phyloP scores from a whole-genome alignment of 148 eudicot species.

The Linanthus parryae region DNA sequence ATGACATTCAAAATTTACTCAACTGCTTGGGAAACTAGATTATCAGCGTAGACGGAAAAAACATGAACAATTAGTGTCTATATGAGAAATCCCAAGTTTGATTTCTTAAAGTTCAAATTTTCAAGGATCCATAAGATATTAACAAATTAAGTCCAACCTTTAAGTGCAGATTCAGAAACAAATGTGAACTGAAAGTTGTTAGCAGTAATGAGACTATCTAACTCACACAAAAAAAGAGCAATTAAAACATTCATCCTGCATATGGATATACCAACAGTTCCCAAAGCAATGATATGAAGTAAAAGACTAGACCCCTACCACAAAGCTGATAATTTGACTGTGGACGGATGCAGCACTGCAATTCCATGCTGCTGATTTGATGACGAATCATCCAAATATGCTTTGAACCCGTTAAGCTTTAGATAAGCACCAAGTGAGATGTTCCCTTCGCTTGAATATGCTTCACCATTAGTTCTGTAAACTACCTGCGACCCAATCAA shows the following conservation, averaged over 20 bases:
- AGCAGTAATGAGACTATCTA: too few species aligned
- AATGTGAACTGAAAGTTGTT: too few species aligned
- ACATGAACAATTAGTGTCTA: too few species aligned
- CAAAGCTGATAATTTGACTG: constrained; percentile 29
- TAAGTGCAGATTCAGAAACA: too few species aligned
- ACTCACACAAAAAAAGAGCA: not conserved
- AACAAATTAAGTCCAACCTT: too few species aligned
- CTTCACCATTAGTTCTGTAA: constrained; percentile 20
- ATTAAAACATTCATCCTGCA: not conserved
- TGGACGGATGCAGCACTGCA: constrained; percentile 40
- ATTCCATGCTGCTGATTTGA: constrained; percentile 28
- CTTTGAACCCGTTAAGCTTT: constrained; percentile 51
- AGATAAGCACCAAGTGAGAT: constrained; percentile 33
- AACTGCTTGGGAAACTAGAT: too few species aligned
- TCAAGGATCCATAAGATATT: too few species aligned
- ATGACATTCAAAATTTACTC: too few species aligned
- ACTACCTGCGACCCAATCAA: constrained; percentile 26
- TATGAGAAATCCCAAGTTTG: too few species aligned
- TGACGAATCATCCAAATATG: constrained; percentile 38
- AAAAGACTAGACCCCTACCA: constrained; percentile 42
- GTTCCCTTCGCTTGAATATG: constrained; percentile 35
- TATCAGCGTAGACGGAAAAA: too few species aligned
- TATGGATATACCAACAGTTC: not conserved
- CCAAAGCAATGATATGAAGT: not conserved
- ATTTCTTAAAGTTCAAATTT: too few species aligned